Percentiles rank a stretch among this genome's conserved stretches.
Evolutionary conservation across 371 early-diverging fungal species (phyloP).

Genomic region (Quaeritorhiza haematococci): DNA sequence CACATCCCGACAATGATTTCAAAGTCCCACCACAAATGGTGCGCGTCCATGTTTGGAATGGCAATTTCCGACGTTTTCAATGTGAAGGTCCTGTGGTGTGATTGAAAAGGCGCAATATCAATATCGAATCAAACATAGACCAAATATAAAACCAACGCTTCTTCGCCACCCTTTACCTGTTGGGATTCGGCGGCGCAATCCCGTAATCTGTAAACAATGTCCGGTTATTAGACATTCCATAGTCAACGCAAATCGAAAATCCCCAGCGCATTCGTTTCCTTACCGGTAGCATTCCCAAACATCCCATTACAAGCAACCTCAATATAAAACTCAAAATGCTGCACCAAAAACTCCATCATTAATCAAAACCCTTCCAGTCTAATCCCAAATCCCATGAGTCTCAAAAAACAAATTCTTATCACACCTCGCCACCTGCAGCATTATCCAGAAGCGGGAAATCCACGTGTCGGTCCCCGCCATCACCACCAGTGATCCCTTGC

Average conservation of each 20-base stretch:
- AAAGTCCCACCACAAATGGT: constrained; percentile 65
- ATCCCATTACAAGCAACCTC: constrained; percentile 92
- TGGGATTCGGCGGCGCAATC: constrained; percentile 67
- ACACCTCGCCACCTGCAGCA: constrained; percentile 57
- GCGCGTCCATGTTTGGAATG: constrained; percentile 61
- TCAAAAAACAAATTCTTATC: background rate
- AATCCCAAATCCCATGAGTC: background rate
- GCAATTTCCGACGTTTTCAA: constrained; percentile 62
- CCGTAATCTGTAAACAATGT: too few relatives aligned
- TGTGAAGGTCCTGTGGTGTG: constrained; percentile 13
- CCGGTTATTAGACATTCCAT: too few relatives aligned
- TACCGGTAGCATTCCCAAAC: constrained; percentile 49
- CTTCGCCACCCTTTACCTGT: constrained; percentile 42
- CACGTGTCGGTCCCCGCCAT: constrained; percentile 58
- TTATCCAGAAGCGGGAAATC: constrained; percentile 67
- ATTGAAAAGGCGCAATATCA: background rate
- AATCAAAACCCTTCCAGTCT: background rate
- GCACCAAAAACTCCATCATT: background rate
- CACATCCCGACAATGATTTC: constrained; percentile 73
- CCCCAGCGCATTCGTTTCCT: background rate
- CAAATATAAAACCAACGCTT: background rate
- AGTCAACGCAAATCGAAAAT: constrained; percentile 1
- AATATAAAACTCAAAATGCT: constrained; percentile 63
- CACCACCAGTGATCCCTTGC: constrained; percentile 84
- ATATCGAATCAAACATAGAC: background rate